Base-by-base conservation (phyloP, 306 rosid genomes). In the Vachellia collinsii region DNA sequence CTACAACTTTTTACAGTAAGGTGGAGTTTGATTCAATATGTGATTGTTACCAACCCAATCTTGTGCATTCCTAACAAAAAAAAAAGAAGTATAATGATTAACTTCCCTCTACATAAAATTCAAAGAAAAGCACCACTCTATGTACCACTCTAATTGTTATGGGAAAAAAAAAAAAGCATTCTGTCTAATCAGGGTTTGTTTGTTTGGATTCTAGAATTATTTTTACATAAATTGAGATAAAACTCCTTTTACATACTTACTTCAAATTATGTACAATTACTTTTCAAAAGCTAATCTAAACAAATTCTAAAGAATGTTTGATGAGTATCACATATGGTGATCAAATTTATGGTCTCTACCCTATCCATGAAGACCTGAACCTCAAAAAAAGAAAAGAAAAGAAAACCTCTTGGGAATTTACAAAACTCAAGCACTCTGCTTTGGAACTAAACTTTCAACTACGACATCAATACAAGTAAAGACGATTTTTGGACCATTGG, bases 381-480 rank as follows among this genome's bases (percentile, higher is more conserved):
- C 50, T 14, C 34, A 29, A 29, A 2, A 29, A 29, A 29, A 29
- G 34, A 29, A 29, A 29, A 29, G 11, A 0, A 11, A 46, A 46
- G 11, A 46, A 46, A 2, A 11, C 13, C 14, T 46, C 53, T 13
- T 13, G 5, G 0, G 17, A 47, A 47, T 0, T 12, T 8, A 6
- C 3, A 3, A 54, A 72, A 72, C 80, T 79, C 42, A 67, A 81
- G 72, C 59, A 54, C 59, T 25, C 43, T 36, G 13, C 34, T 67
- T 48, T 47, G 53, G 76, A 62, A 37, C 53, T 51, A 75, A 77
- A 79, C 70, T 29, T 29, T 29, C 34, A 29, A 65, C 82, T 74
- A 87, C 72, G 70, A 72, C 80, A 72, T 54, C 20, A 84, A 54
- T 64, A 81, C 84, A 50, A 14, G 56, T 14, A 65, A 77, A 54